phyloP scores from a whole-genome alignment of 2,329 filamentous ascomycete genomes.

The Phaeomoniella chlamydospora region DNA sequence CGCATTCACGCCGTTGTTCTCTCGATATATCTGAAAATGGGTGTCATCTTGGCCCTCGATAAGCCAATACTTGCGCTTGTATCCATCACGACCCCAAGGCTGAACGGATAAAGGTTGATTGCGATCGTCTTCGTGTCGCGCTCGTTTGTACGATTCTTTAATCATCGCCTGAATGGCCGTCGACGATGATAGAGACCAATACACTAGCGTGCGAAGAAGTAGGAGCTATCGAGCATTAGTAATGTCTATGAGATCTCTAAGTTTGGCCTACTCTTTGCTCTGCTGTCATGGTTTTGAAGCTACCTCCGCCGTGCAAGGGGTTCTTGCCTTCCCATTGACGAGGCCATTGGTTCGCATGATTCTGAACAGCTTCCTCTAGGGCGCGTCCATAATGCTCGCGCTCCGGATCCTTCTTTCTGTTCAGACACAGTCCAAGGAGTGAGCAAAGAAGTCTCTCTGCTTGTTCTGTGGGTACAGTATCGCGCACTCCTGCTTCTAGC shows the following conservation, averaged over 20 bases:
- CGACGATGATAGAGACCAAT: conserved; percentile 84
- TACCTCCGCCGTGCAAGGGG: conserved; percentile 65
- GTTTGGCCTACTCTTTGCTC: conserved; percentile 54
- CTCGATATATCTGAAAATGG: conserved; percentile 81
- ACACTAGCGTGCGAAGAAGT: conserved; percentile 63
- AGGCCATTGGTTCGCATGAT: conserved; percentile 81
- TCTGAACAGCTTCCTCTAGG: conserved; percentile 78
- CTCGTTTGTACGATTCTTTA: conserved; percentile 77
- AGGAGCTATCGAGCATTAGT: conserved; percentile 4
- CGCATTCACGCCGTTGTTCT: conserved; percentile 63
- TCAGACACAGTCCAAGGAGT: conserved; percentile 72
- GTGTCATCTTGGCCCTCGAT: conserved; percentile 92
- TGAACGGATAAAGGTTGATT: conserved; percentile 86
- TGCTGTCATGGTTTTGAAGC: conserved; percentile 70
- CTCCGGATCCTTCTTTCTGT: conserved; percentile 98
- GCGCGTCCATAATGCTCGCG: conserved; percentile 88
- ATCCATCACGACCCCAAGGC: conserved; percentile 76
- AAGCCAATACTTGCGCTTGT: conserved; percentile 86
- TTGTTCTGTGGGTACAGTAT: conserved; percentile 64
- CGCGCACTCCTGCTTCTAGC: conserved; percentile 72
- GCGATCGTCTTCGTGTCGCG: conserved; percentile 58
- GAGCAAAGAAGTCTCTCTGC: conserved; percentile 83
- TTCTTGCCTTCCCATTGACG: conserved; percentile 68
- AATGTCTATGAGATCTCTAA: neutral
- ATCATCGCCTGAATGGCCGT: conserved; percentile 69